Evolutionary conservation across 2,329 filamentous ascomycete species (phyloP).

Genomic region (Alternaria gansuensis): DNA sequence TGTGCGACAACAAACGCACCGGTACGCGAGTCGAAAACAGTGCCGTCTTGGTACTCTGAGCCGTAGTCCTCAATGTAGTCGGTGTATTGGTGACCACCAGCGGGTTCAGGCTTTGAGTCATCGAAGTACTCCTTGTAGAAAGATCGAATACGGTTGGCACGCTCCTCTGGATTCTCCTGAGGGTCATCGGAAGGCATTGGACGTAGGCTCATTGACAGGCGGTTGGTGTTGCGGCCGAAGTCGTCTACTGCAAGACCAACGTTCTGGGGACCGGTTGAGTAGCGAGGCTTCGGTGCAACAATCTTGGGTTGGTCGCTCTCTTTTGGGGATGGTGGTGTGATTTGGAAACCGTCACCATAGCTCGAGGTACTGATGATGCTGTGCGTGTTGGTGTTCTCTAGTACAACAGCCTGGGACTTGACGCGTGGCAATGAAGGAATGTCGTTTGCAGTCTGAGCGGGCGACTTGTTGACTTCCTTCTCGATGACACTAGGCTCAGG

Average conservation of each 20-base stretch:
- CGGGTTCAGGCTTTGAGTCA: constrained; percentile 68
- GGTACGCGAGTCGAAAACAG: constrained; percentile 64
- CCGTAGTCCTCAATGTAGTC: constrained; percentile 81
- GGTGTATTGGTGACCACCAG: constrained; percentile 48
- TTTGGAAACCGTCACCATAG: constrained; percentile 64
- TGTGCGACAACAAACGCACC: constrained; percentile 68
- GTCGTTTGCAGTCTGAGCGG: constrained; percentile 32
- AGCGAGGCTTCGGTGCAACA: constrained; percentile 43
- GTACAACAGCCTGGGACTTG: constrained; percentile 50
- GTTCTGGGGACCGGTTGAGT: constrained; percentile 29
- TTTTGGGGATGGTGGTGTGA: constrained; percentile 56
- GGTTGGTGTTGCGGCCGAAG: constrained; percentile 54
- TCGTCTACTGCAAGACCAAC: constrained; percentile 45
- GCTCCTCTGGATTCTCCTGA: constrained; percentile 88
- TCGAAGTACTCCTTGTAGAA: constrained; percentile 99
- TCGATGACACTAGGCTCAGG: constrained; percentile 33
- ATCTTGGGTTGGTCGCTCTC: constrained; percentile 35
- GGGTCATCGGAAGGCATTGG: constrained; percentile 88
- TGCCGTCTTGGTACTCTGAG: constrained; percentile 71
- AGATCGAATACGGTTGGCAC: constrained; percentile 94
- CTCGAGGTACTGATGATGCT: constrained; percentile 61
- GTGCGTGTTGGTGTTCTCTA: constrained; percentile 45
- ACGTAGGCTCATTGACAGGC: constrained; percentile 71
- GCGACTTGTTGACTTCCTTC: constrained; percentile 38
- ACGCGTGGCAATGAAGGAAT: constrained; percentile 40